Base-by-base conservation (phyloP, 257 asterid species). In the Linderniella brevidens region DNA sequence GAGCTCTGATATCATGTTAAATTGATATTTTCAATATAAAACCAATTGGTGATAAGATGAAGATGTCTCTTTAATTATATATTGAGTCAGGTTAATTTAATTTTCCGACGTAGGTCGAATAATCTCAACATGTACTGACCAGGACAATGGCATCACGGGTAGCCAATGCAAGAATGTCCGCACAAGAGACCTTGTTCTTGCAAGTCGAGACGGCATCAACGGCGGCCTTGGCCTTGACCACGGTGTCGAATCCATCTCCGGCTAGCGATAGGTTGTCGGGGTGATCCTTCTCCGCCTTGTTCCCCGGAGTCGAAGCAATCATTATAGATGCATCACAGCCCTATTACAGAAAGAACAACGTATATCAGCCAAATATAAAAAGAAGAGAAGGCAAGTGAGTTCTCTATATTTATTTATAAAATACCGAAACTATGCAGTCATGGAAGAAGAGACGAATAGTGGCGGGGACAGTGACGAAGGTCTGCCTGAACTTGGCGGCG, bases 201-300 rank as follows among this genome's bases (percentile, higher is more conserved):
- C 97, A 87, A 0, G 58, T 44, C 1, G 73, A 50, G 14, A 56
- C 70, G 0, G 81, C 76, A 48, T 87, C 95, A 0, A 87, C 73
- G 0, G 95, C 97, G 0, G 79, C 80, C 52, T 83, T 83, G 10
- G 97, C 97, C 57, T 78, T 87, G 56, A 83, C 60, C 4, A 87
- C 84, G 0, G 93, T 65, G 64, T 87, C 97, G 46, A 87, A 87
- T 20, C 97, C 97, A 16, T 87, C 97, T 60, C 97, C 97, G n/a
- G 97, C 97, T 5, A 87, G 59, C 1, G 97, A 87, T 15, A 83
- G 49, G 39, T 87, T 87, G 53, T 83, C 95, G 0, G 81, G 74
- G 41, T 80, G 77, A 57, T 87, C 97, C 68, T 80, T 87, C 55
- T 87, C 97, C 0, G 97, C 93, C 50, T 17, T 73, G 50, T 80